phyloP scores from a whole-genome alignment of 2,329 filamentous ascomycete species.

The Didymella lethalis region DNA sequence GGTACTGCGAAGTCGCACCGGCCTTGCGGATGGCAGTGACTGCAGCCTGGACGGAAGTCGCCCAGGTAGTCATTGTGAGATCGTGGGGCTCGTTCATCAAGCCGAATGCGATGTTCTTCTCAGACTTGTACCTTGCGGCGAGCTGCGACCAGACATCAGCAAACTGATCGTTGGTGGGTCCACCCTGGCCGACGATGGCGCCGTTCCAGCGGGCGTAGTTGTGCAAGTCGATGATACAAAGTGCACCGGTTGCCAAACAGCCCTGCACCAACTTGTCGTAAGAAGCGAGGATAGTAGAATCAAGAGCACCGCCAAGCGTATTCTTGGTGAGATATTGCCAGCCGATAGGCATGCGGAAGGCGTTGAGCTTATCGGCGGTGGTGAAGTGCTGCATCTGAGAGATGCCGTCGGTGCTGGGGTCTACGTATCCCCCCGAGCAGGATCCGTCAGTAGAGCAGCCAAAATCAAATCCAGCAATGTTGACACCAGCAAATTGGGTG shows the following conservation, averaged over 20 bases:
- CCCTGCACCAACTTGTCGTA: constrained; percentile 66
- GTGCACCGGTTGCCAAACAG: constrained; percentile 64
- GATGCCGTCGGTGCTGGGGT: constrained; percentile 44
- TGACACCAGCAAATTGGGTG: constrained; percentile 48
- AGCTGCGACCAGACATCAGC: constrained; percentile 64
- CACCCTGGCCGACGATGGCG: constrained; percentile 70
- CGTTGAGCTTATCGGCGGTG: constrained; percentile 62
- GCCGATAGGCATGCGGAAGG: constrained; percentile 64
- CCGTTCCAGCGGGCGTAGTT: constrained; percentile 66
- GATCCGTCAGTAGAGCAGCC: constrained; percentile 50
- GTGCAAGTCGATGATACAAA: constrained; percentile 65
- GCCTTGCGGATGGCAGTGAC: constrained; percentile 71
- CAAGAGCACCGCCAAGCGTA: constrained; percentile 59
- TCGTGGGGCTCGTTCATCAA: constrained; percentile 74
- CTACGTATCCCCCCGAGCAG: constrained; percentile 26
- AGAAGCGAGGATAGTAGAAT: constrained; percentile 57
- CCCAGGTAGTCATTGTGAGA: constrained; percentile 65
- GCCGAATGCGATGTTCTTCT: constrained; percentile 67
- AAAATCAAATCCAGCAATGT: constrained; percentile 61
- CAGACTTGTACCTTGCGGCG: constrained; percentile 64
- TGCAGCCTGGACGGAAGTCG: constrained; percentile 65
- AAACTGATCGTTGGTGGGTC: constrained; percentile 67
- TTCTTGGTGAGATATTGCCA: constrained; percentile 69
- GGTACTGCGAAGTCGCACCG: constrained; percentile 69
- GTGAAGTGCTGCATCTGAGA: constrained; percentile 66